These are phyloP conservation scores for Volvox carteri DNA, from an alignment of 163 green algal species.

Conservation along the genomic window DNA sequence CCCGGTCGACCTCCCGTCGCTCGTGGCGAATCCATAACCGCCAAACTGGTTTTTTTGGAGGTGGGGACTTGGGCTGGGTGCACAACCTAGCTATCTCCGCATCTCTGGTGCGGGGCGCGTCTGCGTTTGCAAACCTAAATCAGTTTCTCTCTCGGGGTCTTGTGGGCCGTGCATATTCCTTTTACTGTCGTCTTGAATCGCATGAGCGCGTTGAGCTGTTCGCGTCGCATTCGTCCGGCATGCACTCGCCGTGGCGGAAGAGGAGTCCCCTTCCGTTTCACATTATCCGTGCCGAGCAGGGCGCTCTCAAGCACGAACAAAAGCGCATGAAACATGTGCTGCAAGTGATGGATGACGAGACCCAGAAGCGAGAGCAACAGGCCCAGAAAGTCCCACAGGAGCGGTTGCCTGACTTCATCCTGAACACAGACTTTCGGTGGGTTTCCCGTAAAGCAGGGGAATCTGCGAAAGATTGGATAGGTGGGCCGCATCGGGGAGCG, in stretches of 20 bases:
- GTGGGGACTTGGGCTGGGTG: background rate
- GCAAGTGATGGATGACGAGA: background rate
- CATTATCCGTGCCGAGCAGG: background rate
- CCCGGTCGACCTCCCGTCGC: slow-evolving; percentile 20
- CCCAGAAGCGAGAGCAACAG: background rate
- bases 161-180: too few relatives aligned
- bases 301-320: slow-evolving; percentile 26
- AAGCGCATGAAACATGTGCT: slow-evolving; percentile 21
- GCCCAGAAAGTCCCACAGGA: background rate
- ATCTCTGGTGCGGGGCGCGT: too few relatives aligned
- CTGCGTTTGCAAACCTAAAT: too few relatives aligned
- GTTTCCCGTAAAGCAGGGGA: too few relatives aligned
- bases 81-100: too few relatives aligned
- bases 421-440: slow-evolving; percentile 47
- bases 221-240: background rate
- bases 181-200: too few relatives aligned
- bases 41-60: slow-evolving; percentile 42
- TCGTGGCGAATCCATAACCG: slow-evolving; percentile 26
- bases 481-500: too few relatives aligned
- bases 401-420: background rate
- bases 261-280: background rate
- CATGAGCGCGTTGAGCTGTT: background rate
- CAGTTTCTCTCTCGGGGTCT: too few relatives aligned
- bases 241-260: background rate
- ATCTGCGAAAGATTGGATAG: too few relatives aligned